Conservation (phyloP, 768 basidiomycete species). For the Russula dissimulans region DNA sequence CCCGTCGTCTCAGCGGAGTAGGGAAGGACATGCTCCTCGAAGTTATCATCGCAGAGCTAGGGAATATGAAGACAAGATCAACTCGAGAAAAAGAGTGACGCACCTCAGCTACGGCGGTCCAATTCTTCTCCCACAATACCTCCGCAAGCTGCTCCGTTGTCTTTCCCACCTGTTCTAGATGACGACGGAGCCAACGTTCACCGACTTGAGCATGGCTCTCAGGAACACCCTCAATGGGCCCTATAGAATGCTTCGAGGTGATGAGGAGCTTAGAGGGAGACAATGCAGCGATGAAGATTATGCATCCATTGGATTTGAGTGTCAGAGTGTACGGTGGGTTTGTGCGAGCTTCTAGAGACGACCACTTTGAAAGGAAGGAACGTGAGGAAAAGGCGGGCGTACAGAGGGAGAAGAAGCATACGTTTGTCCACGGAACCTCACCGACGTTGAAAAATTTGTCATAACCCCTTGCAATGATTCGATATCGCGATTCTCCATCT, state of each 20-base stretch:
- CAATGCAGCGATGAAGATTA: slow-evolving; percentile 89
- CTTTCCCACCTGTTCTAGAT: slow-evolving; percentile 50
- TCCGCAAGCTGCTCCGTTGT: slow-evolving; percentile 68
- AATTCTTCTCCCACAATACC: slow-evolving; percentile 67
- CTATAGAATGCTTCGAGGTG: slow-evolving; percentile 89
- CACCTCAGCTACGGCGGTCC: slow-evolving; percentile 91
- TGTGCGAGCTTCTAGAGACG: slow-evolving; percentile 57
- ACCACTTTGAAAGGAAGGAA: slow-evolving; percentile 52
- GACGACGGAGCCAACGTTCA: slow-evolving; percentile 70
- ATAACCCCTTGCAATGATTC: slow-evolving; percentile 85
- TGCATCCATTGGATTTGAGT: slow-evolving; percentile 92
- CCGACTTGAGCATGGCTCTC: slow-evolving; percentile 77
- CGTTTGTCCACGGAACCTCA: slow-evolving; percentile 92
- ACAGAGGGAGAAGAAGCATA: slow-evolving; percentile 31
- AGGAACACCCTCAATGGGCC: slow-evolving; percentile 35
- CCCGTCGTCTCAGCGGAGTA: slow-evolving; percentile 79
- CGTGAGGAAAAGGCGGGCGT: neutral
- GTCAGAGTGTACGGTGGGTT: slow-evolving; percentile 75
- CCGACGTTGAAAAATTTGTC: slow-evolving; percentile 99
- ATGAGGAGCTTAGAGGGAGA: slow-evolving; percentile 66
- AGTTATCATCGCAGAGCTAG: slow-evolving; percentile 93
- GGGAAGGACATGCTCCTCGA: slow-evolving; percentile 91
- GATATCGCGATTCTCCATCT: slow-evolving; percentile 30
- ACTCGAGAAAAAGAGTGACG: slow-evolving; percentile 19
- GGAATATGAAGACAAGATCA: neutral